Evolutionary conservation across 225 moss, liverwort and hornwort genomes (phyloP).

Genomic region (Marchantia paleacea): DNA sequence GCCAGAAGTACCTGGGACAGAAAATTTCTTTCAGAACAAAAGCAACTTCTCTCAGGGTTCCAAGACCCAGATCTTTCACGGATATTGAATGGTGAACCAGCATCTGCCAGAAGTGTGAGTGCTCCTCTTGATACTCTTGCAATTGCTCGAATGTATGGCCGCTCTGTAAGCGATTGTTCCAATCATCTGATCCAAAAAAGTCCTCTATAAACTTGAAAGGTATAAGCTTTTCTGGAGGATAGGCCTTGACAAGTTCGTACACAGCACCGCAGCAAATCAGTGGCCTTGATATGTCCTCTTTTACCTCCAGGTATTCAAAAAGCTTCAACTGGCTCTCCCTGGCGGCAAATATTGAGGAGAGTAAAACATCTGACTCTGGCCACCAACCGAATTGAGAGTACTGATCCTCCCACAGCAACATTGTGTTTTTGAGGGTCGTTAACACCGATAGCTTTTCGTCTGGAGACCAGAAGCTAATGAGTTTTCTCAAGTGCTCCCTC

Average conservation of each 20-base stretch:
- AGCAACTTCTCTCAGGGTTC: conserved; percentile 47
- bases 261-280: conserved; percentile 62
- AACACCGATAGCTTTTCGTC: conserved; percentile 50
- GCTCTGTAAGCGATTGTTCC: neutral
- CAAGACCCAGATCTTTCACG: conserved; percentile 56
- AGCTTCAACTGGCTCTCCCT: conserved; percentile 59
- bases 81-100: conserved; percentile 54
- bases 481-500: conserved; percentile 17
- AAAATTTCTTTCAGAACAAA: conserved; percentile 43
- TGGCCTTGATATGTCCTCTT: conserved; percentile 34
- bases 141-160: conserved; percentile 28
- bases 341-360: conserved; percentile 46
- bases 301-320: conserved; percentile 46
- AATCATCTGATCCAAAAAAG: conserved; percentile 25
- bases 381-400: conserved; percentile 26
- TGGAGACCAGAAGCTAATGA: conserved; percentile 46
- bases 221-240: conserved; percentile 57
- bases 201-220: conserved; percentile 52
- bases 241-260: conserved; percentile 59
- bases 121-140: conserved; percentile 46
- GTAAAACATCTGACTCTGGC: conserved; percentile 32
- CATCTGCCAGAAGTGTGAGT: conserved; percentile 57
- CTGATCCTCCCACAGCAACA: conserved; percentile 71
- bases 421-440: conserved; percentile 60
- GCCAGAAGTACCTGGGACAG: conserved; percentile 27